Evolutionary conservation across 2,329 filamentous ascomycete genomes (phyloP), one percentile per base, ranked within the genome.

Genomic region (Zymoseptoria tritici): DNA sequence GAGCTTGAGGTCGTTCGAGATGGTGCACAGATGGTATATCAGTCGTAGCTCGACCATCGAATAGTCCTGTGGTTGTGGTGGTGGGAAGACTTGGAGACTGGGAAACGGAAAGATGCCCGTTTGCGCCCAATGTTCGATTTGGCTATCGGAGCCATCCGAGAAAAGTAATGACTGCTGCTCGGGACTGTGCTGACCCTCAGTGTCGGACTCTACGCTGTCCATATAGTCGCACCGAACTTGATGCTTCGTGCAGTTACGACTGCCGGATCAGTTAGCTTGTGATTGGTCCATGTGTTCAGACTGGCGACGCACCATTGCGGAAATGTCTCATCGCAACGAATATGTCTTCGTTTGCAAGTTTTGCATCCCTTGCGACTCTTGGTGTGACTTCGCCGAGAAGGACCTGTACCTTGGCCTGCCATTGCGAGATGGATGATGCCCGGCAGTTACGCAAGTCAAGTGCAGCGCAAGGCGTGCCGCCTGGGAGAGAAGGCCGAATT

Each of bases 351-450:
- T 79, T 99, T 99, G 84, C 94, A 99, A 63, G 91, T 96, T 72
- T 95, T 93, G 83, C 94, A 99, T 64, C 94, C 94, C 79, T 97
- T 97, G 73, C 94, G 88, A 71, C 93, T 97, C 81, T 99, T 99
- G 74, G 94, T 99, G 80, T 99, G 94, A 80, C 93, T 96, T 74
- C 85, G 84, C 71, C 85, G 80, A 74, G 93, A 92, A 75, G 93
- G 92, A 81, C 93, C 93, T 82, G 91, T 91, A 78, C 92, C 92
- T 73, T 91, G 90, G 78, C 91, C 91, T 80, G 91, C 90, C 92
- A 97, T 97, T 51, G 55, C 61, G 60, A 46, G 11, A 20, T 9
- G 46, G 36, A n/a, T n/a, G 36, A 16, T 46, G 36, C 16, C 36
- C 36, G 36, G 36, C 36, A 46, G 36, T 42, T 3, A 16, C 11